These are phyloP conservation scores for Sugiyamaella paludigena DNA, from an alignment of 1,139 yeast genomes.

Conservation along the genomic window DNA sequence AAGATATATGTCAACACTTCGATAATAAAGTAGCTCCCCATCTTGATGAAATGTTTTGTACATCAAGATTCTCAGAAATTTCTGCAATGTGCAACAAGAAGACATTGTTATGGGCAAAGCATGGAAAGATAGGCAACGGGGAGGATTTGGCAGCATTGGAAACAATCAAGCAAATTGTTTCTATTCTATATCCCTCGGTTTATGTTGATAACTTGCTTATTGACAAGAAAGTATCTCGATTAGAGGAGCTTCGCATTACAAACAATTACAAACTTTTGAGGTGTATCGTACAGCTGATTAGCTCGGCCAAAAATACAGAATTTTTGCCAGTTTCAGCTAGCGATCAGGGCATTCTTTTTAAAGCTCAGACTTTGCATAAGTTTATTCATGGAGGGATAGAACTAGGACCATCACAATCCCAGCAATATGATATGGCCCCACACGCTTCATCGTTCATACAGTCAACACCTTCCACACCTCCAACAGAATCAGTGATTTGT, in stretches of 20 bases:
- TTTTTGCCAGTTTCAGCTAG: conserved; percentile 27
- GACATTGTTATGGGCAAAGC: not conserved
- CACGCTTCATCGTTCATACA: too few relatives aligned
- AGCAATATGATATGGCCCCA: too few relatives aligned
- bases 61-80: conserved; percentile 23
- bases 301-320: conserved; percentile 20
- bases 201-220: conserved; percentile 29
- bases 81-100: conserved; percentile 5
- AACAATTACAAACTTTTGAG: conserved; percentile 37
- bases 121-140: conserved; percentile 17
- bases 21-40: conserved; percentile 26
- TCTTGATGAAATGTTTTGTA: conserved; percentile 30
- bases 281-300: conserved; percentile 33
- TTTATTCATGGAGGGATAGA: conserved; percentile 20
- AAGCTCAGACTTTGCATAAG: conserved; percentile 25
- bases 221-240: conserved; percentile 30
- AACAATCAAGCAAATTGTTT: conserved; percentile 36
- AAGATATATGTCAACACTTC: conserved; percentile 26
- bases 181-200: conserved; percentile 25
- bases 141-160: conserved; percentile 35
- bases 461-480: too few relatives aligned
- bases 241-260: conserved; percentile 38
- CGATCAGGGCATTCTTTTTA: conserved; percentile 25
- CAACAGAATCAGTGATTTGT: too few relatives aligned
- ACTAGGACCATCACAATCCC: not conserved